These are phyloP conservation scores for Colletotrichum sp. DNA, from an alignment of 2,329 filamentous ascomycete genomes.

Conservation along the genomic window DNA sequence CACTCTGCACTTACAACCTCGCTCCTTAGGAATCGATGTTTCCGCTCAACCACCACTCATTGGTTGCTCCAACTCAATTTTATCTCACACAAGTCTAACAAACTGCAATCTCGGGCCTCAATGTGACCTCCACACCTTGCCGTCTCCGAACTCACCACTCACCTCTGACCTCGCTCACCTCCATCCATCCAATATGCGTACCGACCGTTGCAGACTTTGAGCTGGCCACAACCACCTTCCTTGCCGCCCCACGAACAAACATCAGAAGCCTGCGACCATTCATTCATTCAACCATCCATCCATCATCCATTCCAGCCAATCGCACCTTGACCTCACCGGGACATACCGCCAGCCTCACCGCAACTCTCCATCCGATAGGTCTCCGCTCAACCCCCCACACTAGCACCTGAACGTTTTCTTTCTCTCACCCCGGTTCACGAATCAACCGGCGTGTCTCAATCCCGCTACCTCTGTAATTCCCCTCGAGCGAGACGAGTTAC, in stretches of 20 bases:
- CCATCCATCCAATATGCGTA: not conserved
- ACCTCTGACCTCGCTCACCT: not conserved
- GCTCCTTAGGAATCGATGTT: not conserved
- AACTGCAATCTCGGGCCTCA: not conserved
- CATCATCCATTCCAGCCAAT: conserved; percentile 5
- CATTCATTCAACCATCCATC: not conserved
- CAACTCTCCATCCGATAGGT: conserved; percentile 23
- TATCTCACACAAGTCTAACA: not conserved
- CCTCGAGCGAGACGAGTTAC: conserved; percentile 7
- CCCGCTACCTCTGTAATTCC: conserved; percentile 3
- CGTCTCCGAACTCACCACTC: not conserved
- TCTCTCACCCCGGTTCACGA: conserved; percentile 2
- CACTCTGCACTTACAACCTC: not conserved
- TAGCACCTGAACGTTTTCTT: conserved; percentile 11
- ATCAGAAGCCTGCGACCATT: not conserved
- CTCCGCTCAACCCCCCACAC: conserved; percentile 17
- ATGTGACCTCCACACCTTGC: not conserved
- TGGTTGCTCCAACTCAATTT: not conserved
- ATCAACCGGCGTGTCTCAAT: conserved; percentile 1
- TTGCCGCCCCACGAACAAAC: conserved; percentile 4
- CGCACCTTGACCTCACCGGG: not conserved
- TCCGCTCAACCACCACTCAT: not conserved
- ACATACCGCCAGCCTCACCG: conserved; percentile 25
- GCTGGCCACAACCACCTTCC: conserved; percentile 1
- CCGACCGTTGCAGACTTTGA: not conserved